Base-by-base conservation (phyloP, 2,329 filamentous ascomycete genomes). In the Aspergillus pseudotamarii region DNA sequence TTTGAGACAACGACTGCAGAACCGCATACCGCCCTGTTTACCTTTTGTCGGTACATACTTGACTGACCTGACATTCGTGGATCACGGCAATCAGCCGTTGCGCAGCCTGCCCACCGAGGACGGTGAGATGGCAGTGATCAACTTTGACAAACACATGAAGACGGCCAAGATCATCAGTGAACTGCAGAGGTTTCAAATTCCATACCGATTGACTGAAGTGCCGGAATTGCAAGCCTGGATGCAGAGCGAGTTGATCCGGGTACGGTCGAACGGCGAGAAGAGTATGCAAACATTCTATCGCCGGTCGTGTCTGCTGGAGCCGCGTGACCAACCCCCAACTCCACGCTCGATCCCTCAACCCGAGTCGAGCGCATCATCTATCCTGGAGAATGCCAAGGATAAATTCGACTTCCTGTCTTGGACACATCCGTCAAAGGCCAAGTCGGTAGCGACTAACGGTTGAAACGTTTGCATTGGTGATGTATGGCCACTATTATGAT, bases 41-140 rank as follows among this genome's bases (percentile, higher is more conserved):
- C 95, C 95, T 0, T 99, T 98, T 76, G 87, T 99, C 3, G 95
- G 95, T 67, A 96, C 96, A 80, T 98, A 97, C 76, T 84, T 99
- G 45, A 99, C 95, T 0, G 95, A 99, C 75, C 83, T 99, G 43
- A 97, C 94, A 0, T 98, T 99, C 78, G 91, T 97, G 60, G 93
- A 98, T 74, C 93, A 94, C 67, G 95, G 95, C 65, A 98, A 98
- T 77, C 91, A 92, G 38, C 88, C 92, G 6, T 94, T 90, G 2
- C 92, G 94, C 72, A 90, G 90, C 71, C 86, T 96, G 23, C 87
- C 87, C 0, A 83, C 74, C 16, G 87, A 91, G n/a, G 85, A 88
- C 34, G 80, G 82, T 32, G 86, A 88, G 30, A 85, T 92, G 71
- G 88, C 89, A 0, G 92, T 98, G 36, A 93, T 99, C 84, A 99